Percentiles rank a stretch among this genome's conserved stretches.
Conservation (phyloP, 768 basidiomycete species). For the Agaricus subrufescens region DNA sequence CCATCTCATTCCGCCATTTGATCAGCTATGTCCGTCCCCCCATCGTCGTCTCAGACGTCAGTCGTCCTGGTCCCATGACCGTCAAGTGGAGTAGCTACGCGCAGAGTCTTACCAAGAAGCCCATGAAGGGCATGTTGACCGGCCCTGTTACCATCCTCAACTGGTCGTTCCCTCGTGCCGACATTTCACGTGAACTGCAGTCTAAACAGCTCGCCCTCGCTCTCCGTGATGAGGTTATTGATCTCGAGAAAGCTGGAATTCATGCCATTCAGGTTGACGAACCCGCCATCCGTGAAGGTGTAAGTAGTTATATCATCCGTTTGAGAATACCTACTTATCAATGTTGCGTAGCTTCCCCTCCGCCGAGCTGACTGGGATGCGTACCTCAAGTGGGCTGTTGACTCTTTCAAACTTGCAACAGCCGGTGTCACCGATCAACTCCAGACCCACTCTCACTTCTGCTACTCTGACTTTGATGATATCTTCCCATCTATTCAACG, state of each 20-base stretch:
- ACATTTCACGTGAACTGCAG: constrained; percentile 93
- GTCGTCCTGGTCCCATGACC: constrained; percentile 89
- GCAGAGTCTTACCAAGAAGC: constrained; percentile 86
- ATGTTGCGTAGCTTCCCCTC: constrained; percentile 72
- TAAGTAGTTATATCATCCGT: constrained; percentile 31
- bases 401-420: constrained; percentile 97
- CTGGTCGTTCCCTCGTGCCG: constrained; percentile 99
- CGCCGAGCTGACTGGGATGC: constrained; percentile 94
- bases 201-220: constrained; percentile 97
- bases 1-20: constrained; percentile 1
- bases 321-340: constrained; percentile 10
- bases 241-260: constrained; percentile 96
- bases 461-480: constrained; percentile 98
- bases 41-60: constrained; percentile 97
- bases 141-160: constrained; percentile 98
- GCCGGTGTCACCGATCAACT: constrained; percentile 92
- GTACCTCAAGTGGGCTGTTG: constrained; percentile 97
- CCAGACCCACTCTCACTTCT: constrained; percentile 99
- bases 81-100: constrained; percentile 97
- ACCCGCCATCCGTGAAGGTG: constrained; percentile 98
- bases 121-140: constrained; percentile 99
- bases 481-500: constrained; percentile 97
- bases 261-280: constrained; percentile 99
- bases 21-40: constrained; percentile 92
- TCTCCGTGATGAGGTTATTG: constrained; percentile 96